phyloP scores from a whole-genome alignment of 208 protist genomes.

The Acanthamoeba castellanii region DNA sequence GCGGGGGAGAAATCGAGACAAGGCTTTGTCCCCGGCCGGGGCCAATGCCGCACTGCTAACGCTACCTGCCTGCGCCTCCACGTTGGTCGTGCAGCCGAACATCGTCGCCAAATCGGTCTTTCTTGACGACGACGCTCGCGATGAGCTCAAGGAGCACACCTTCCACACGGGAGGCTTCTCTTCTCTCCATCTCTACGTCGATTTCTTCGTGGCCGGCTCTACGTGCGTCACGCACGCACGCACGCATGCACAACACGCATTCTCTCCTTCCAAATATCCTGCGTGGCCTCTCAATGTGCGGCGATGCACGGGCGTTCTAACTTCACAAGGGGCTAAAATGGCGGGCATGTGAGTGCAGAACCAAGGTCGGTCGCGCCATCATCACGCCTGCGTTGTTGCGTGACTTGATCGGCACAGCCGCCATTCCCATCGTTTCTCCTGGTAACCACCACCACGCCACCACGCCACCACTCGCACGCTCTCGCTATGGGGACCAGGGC shows the following conservation, averaged over 20 bases:
- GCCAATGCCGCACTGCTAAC: no score
- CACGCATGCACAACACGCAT: no score
- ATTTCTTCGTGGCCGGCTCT: background rate
- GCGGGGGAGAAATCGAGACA: no score
- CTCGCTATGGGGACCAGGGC: no score
- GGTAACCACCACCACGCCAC: background rate
- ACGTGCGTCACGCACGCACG: background rate
- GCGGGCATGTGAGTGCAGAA: background rate
- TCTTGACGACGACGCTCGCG: background rate
- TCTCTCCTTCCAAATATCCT: no score
- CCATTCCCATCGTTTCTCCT: conserved; percentile 25
- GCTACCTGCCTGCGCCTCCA: background rate
- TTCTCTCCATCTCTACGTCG: conserved; percentile 24
- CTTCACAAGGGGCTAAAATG: no score
- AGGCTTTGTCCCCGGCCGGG: no score
- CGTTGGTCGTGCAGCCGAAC: background rate
- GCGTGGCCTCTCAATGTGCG: no score
- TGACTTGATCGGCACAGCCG: conserved; percentile 17
- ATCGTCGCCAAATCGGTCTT: background rate
- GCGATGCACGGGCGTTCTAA: no score
- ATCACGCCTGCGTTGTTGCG: background rate
- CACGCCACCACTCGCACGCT: background rate
- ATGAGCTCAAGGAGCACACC: conserved; percentile 70
- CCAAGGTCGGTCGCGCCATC: background rate
- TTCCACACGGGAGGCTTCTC: conserved; percentile 35